phyloP scores from a whole-genome alignment of 805 yeast genomes.

The Teunomyces panamensis region DNA sequence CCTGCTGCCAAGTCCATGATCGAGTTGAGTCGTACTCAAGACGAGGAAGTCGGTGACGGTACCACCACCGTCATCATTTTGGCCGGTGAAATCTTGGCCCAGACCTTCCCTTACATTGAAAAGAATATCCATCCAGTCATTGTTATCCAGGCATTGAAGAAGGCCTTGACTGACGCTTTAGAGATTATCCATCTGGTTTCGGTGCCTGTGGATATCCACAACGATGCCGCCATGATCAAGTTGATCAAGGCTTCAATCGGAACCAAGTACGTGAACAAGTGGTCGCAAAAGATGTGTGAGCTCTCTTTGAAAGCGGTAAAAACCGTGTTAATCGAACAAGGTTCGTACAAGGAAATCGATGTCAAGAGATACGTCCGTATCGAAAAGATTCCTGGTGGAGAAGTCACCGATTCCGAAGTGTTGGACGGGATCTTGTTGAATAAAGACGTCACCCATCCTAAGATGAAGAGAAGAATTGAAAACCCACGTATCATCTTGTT shows the following conservation, averaged over 20 bases:
- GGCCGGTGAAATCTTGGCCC: conserved; percentile 96
- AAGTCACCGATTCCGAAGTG: conserved; percentile 83
- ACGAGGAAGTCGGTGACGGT: conserved; percentile 98
- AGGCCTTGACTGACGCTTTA: conserved; percentile 86
- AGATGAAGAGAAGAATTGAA: conserved; percentile 86
- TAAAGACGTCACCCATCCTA: conserved; percentile 98
- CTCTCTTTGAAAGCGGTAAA: conserved; percentile 85
- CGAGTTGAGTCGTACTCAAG: conserved; percentile 94
- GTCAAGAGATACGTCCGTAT: conserved; percentile 88
- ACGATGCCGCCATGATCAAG: conserved; percentile 83
- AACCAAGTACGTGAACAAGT: conserved; percentile 86
- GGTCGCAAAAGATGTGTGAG: conserved; percentile 90
- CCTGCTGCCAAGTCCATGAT: conserved; percentile 99
- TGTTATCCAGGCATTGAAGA: conserved; percentile 89
- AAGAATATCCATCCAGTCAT: conserved; percentile 96
- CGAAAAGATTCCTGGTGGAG: conserved; percentile 98
- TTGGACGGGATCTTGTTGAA: conserved; percentile 89
- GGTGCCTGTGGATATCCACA: conserved; percentile 74
- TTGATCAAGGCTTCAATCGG: conserved; percentile 91
- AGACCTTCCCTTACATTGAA: conserved; percentile 90
- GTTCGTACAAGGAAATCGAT: conserved; percentile 79
- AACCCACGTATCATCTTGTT: conserved; percentile 85
- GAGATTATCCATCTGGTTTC: conserved; percentile 83
- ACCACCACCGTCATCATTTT: conserved; percentile 95
- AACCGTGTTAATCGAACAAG: conserved; percentile 64